Conservation (phyloP, 202 grass and related monocot genomes). For the Panicum hallii region DNA sequence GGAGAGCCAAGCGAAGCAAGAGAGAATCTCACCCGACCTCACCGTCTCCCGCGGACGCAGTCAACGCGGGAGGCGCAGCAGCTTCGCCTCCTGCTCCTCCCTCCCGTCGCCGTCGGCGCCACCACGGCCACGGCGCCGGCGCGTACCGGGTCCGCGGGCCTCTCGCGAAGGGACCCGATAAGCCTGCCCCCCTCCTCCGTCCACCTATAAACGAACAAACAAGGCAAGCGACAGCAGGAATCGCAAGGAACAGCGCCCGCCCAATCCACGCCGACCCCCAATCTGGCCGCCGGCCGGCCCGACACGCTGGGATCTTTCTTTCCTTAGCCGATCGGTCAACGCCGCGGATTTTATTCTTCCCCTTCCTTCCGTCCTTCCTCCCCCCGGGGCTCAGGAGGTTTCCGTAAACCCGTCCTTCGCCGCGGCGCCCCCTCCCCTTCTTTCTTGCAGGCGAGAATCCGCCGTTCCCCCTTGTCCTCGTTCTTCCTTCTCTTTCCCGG, state of each 20-base stretch:
- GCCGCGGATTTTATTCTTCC: slow-evolving; percentile 23
- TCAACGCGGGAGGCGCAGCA: neutral
- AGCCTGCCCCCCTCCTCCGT: neutral
- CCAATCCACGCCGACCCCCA: neutral
- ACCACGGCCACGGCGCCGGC: neutral
- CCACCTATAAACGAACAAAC: neutral
- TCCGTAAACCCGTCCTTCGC: slow-evolving; percentile 13
- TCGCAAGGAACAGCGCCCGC: neutral
- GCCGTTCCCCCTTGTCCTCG: too few species aligned
- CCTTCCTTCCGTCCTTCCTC: neutral
- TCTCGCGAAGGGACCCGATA: neutral
- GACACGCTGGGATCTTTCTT: slow-evolving; percentile 25
- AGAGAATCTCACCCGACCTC: neutral
- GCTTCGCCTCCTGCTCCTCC: neutral
- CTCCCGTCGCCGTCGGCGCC: neutral
- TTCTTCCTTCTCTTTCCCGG: neutral
- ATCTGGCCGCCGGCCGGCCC: too few species aligned
- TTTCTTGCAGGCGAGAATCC: slow-evolving; percentile 5
- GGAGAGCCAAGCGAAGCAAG: too few species aligned
- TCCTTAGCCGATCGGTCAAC: slow-evolving; percentile 47
- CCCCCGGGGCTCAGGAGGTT: slow-evolving; percentile 14
- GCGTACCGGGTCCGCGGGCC: neutral
- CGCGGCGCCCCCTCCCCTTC: neutral
- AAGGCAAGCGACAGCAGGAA: neutral
- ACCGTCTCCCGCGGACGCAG: neutral